Evolutionary conservation across 441 rosid genomes (phyloP).

Genomic region (Syzygium malaccense): DNA sequence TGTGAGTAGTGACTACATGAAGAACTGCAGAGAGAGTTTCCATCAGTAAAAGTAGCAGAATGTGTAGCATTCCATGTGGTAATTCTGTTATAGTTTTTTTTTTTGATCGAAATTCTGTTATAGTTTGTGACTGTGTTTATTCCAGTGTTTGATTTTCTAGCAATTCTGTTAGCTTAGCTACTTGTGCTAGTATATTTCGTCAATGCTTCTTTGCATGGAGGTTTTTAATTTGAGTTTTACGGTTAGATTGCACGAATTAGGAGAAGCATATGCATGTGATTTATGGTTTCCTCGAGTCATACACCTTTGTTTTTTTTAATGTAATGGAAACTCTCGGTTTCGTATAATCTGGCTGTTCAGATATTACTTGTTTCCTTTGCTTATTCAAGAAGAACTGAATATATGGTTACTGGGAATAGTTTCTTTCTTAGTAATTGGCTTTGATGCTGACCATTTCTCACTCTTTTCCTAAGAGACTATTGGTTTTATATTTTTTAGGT

Average conservation of each 20-base stretch:
- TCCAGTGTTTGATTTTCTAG: not conserved
- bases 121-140: not conserved
- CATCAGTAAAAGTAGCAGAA: not conserved
- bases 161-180: not conserved
- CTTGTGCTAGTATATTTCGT: not conserved
- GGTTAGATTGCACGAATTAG: not conserved
- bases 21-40: not conserved
- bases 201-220: not conserved
- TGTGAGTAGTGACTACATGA: not conserved
- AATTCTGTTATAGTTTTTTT: not conserved
- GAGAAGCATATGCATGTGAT: not conserved
- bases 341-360: not conserved
- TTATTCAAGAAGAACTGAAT: not conserved
- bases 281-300: not conserved
- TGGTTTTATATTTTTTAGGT: constrained; percentile 19
- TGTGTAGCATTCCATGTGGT: not conserved
- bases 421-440: not conserved
- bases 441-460: not conserved
- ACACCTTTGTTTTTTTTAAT: not conserved
- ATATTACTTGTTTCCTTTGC: not conserved
- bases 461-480: not conserved
- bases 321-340: not conserved
- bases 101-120: not conserved
- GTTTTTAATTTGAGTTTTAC: not conserved
- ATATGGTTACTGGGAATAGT: not conserved